A percentile compares a stretch with the other conserved stretches of the same genome.
Evolutionary conservation across 1,284 basidiomycete genomes (phyloP).

Genomic region (Malassezia restricta): DNA sequence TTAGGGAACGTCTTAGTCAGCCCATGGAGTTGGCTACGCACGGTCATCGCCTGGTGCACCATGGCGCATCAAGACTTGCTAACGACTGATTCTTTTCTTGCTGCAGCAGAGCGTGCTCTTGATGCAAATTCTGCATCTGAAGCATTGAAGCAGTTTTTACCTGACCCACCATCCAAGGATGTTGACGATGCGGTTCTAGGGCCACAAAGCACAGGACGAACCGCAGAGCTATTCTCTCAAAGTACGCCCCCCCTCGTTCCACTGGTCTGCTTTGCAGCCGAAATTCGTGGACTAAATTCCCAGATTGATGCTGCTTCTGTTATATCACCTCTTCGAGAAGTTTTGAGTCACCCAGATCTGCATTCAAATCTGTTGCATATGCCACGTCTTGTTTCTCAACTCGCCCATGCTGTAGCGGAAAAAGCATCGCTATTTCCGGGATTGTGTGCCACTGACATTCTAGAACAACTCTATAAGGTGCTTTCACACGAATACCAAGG

Average conservation of each 20-base stretch:
- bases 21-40: background rate
- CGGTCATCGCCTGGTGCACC: background rate
- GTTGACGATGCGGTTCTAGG: background rate
- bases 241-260: background rate
- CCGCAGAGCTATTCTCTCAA: background rate
- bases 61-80: background rate
- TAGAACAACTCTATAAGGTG: background rate
- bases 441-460: background rate
- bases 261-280: conserved; percentile 4
- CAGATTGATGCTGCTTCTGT: background rate
- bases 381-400: conserved; percentile 2
- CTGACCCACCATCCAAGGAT: background rate
- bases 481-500: background rate
- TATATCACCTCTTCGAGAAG: background rate
- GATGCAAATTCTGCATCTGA: background rate
- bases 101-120: background rate
- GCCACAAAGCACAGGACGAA: conserved; percentile 3
- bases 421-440: background rate
- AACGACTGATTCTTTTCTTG: conserved; percentile 1
- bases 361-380: background rate
- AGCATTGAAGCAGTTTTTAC: background rate
- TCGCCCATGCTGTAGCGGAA: background rate
- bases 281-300: background rate
- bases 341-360: background rate
- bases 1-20: background rate